Evolutionary conservation across 768 basidiomycete species (phyloP), one percentile per base, ranked within the genome.

Genomic region (Russula sp.): DNA sequence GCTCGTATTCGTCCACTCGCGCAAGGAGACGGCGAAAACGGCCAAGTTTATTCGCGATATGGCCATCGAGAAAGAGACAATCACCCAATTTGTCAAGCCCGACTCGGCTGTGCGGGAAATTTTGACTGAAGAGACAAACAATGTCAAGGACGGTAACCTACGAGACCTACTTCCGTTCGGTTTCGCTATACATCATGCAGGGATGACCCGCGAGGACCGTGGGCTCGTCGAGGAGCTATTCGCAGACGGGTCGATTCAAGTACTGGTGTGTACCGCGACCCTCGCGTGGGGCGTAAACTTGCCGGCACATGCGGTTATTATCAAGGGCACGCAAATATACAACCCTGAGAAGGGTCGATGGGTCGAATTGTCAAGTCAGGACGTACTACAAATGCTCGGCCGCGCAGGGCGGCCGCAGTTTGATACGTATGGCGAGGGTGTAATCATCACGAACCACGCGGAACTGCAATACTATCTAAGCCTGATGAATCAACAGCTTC

Each of bases 271-370:
- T 73, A 99, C 97, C 0, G 97, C 97, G 5, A 98, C 96, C 2
- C 86, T 99, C 42, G 97, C 97, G 0, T 99, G 97, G 97, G 97
- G 96, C 78, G 96, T 99, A 75, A 99, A 99, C 72, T 78, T 98
- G 0, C 97, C 97, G 3, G 96, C 95, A 1, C 97, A 98, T 67
- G 89, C 93, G 8, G 96, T 98, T 75, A 94, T 98, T 77, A 98
- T 99, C 80, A 99, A 98, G 73, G 97, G 97, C n/a, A 98, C 97
- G 0, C 95, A 98, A 76, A 95, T 98, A 65, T 99, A 98, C 76
- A 98, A 97, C 74, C 97, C 97, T 0, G 95, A 97, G 75, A 97
- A 98, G 76, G 97, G 97, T 20, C 86, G 91, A 4, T 99, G 97
- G 97, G 89, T 91, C 4, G 97, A 98, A 73, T 77, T 98, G 6